Evolutionary conservation across 1,284 basidiomycete species (phyloP), one percentile per base, ranked within the genome.

Genomic region (Crucibulum parvulum): DNA sequence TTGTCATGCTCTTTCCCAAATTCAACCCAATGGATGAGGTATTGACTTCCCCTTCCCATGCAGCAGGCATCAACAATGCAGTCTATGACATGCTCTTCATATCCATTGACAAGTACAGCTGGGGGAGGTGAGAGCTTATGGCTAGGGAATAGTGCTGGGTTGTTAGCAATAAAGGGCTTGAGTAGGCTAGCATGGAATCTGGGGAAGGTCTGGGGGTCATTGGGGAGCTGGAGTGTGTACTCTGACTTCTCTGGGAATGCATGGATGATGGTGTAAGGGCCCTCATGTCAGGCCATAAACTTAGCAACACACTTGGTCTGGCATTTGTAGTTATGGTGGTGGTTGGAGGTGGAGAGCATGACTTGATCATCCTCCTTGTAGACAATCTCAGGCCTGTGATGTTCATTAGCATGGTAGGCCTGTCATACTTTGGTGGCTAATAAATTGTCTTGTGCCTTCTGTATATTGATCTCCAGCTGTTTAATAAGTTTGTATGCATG

Each of bases 231-330:
- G 0, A 75, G 62, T 0, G 64, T 72, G 47, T 72, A 71, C 1
- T 51, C 64, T 6, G 69, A 77, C 3, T 36, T 16, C 7, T 60
- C 55, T 6, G 53, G 54, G 68, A 67, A 56, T 6, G 68, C 55
- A 0, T 55, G 36, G 0, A 67, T 34, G 1, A 79, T 53, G 0
- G 39, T 54, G 54, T 76, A 79, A 0, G 75, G 77, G 0, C 77
- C 73, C 47, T 79, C 75, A 48, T 60, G 73, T 0, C 68, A 57
- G 0, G 74, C 70, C 69, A 79, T 73, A 53, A 77, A 76, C 45
- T 78, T 80, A 0, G 75, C 74, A 0, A 73, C 69, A 2, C 67
- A 64, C 8, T 69, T 65, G 39, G 39, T 41, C 39, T 41, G 39
- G 9, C 39, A 41, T 41, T 41, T 41, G 56, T 71, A 76, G 0